Percentiles rank a stretch among this genome's conserved stretches.
These are phyloP conservation scores for Eucalyptus paniculata DNA, from an alignment of 345 rosid species.

Conservation along the genomic window DNA sequence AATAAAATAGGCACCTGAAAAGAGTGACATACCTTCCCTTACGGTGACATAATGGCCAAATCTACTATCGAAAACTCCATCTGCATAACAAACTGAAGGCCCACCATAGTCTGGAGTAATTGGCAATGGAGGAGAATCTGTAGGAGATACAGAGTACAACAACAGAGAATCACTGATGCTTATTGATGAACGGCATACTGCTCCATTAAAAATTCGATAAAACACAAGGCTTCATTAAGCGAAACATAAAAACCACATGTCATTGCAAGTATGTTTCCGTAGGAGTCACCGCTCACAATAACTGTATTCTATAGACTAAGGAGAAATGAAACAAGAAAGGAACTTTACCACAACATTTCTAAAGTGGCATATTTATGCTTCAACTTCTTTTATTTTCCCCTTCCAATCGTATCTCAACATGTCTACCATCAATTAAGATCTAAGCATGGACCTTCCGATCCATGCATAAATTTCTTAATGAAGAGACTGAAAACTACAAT, in stretches of 20 bases:
- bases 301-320: background rate
- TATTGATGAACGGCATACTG: background rate
- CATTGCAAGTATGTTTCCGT: background rate
- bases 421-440: background rate
- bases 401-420: background rate
- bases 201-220: background rate
- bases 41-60: slow-evolving; percentile 59
- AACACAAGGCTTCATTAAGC: background rate
- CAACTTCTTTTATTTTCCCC: background rate
- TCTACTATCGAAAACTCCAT: slow-evolving; percentile 69
- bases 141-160: background rate
- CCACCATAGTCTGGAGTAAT: slow-evolving; percentile 84
- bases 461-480: background rate
- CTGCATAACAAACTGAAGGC: slow-evolving; percentile 62
- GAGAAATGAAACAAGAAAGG: background rate
- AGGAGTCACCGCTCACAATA: background rate
- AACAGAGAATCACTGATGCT: background rate
- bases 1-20: background rate
- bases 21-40: slow-evolving; percentile 57
- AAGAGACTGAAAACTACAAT: background rate
- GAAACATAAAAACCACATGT: background rate
- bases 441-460: background rate
- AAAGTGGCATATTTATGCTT: background rate
- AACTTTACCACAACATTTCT: background rate
- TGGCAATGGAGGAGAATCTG: slow-evolving; percentile 49